phyloP scores from a whole-genome alignment of 2,329 filamentous ascomycete species.

The Fonsecaea pedrosoi region DNA sequence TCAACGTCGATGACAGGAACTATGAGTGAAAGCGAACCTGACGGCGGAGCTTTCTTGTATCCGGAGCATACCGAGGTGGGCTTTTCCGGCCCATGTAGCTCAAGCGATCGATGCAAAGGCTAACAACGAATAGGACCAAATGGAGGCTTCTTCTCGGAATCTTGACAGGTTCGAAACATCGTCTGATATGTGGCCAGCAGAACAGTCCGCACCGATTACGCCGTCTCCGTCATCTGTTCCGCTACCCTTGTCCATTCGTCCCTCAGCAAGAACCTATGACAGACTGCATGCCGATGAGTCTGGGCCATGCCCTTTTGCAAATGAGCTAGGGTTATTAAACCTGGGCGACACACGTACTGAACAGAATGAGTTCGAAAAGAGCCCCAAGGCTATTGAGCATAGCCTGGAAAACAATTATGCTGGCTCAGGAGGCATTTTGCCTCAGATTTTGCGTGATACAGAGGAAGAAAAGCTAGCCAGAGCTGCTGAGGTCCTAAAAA shows the following conservation, averaged over 20 bases:
- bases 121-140: not conserved
- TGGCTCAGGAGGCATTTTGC: not conserved
- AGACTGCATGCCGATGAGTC: slow-evolving; percentile 23
- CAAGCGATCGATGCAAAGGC: not conserved
- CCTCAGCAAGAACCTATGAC: not conserved
- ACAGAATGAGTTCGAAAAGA: not conserved
- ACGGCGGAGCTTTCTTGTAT: not conserved
- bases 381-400: not conserved
- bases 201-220: not conserved
- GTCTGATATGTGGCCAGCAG: not conserved
- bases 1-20: slow-evolving; percentile 2
- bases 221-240: slow-evolving; percentile 29
- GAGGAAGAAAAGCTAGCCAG: slow-evolving; percentile 7
- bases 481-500: slow-evolving; percentile 18
- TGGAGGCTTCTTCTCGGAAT: not conserved
- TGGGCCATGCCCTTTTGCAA: slow-evolving; percentile 28
- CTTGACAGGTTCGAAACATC: not conserved
- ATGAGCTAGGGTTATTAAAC: not conserved
- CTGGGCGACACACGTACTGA: not conserved
- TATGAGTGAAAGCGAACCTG: slow-evolving; percentile 10
- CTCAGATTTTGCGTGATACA: slow-evolving; percentile 1
- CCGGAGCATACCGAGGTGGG: slow-evolving; percentile 5
- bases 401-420: not conserved
- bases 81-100: too few relatives aligned
- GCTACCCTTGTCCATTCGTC: slow-evolving; percentile 16